A percentile compares a stretch with the other conserved stretches of the same genome.
Conservation (phyloP, 257 asterid species). For the Solanum ossicruentum region DNA sequence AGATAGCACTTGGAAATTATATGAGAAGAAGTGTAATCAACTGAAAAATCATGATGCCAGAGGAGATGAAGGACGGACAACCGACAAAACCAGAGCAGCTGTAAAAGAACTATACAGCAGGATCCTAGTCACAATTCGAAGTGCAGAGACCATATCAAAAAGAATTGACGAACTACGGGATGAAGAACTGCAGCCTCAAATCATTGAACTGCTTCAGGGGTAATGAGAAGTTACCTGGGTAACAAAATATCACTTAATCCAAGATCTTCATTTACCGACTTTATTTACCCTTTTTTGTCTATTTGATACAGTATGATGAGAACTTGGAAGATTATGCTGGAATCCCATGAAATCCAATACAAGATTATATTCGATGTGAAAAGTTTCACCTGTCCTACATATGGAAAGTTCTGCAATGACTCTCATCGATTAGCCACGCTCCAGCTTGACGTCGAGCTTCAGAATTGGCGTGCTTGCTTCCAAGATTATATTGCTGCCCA, state of each 20-base stretch:
- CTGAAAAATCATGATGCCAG: conserved; percentile 55
- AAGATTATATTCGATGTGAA: conserved; percentile 72
- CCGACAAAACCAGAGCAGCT: conserved; percentile 72
- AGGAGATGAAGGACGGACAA: conserved; percentile 52
- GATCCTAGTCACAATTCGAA: conserved; percentile 74
- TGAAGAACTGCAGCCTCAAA: conserved; percentile 87
- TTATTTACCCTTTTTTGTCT: background rate
- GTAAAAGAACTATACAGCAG: conserved; percentile 82
- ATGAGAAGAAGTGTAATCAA: conserved; percentile 66
- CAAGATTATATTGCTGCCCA: conserved; percentile 47
- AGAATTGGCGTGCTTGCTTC: conserved; percentile 74
- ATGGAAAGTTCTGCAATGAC: conserved; percentile 73
- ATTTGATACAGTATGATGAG: conserved; percentile 53
- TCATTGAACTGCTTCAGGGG: conserved; percentile 80
- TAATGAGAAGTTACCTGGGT: conserved; percentile 10
- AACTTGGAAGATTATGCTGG: conserved; percentile 70
- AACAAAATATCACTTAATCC: background rate
- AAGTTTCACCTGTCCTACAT: conserved; percentile 59
- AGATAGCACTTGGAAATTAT: conserved; percentile 54
- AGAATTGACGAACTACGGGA: conserved; percentile 71
- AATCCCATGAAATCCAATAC: conserved; percentile 79
- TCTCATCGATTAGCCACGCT: conserved; percentile 72
- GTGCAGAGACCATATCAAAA: conserved; percentile 82
- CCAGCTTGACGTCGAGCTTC: conserved; percentile 76
- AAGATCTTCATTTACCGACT: background rate